phyloP scores from a whole-genome alignment of 306 rosid genomes.

The Acacia melanoxylon region DNA sequence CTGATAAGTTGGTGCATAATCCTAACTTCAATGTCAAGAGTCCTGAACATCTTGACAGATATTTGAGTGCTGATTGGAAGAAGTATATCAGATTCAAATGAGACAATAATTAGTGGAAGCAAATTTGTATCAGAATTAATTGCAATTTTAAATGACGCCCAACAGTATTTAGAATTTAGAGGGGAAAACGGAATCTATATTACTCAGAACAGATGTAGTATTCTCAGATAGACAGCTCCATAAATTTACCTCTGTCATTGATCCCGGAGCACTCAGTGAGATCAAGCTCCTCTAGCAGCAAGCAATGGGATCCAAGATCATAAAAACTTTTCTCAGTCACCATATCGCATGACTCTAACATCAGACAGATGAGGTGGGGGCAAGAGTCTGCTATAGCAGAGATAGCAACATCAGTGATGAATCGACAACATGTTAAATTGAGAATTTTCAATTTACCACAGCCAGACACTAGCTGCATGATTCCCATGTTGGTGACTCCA shows the following conservation, averaged over 20 bases:
- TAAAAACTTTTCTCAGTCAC: constrained; percentile 51
- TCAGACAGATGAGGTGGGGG: constrained; percentile 53
- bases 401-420: constrained; percentile 54
- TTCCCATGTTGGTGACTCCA: constrained; percentile 57
- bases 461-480: constrained; percentile 50
- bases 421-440: constrained; percentile 65
- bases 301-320: constrained; percentile 53
- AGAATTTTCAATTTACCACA: constrained; percentile 56
- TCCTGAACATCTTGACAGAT: constrained; percentile 54
- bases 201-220: neutral
- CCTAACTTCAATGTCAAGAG: constrained; percentile 59
- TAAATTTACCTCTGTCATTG: constrained; percentile 49
- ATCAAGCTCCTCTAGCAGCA: constrained; percentile 60
- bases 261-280: constrained; percentile 70
- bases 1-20: constrained; percentile 66
- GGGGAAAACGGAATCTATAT: neutral
- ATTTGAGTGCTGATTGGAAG: constrained; percentile 52
- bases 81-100: neutral
- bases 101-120: neutral
- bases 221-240: neutral
- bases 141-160: neutral
- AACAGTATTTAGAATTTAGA: neutral
- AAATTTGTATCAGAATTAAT: constrained; percentile 11
- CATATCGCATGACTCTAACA: constrained; percentile 67
- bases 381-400: constrained; percentile 49